A percentile compares a stretch with the other conserved stretches of the same genome.
Evolutionary conservation across 352 stramenopile genomes (phyloP).

Genomic region (Globisporangium emineosum): DNA sequence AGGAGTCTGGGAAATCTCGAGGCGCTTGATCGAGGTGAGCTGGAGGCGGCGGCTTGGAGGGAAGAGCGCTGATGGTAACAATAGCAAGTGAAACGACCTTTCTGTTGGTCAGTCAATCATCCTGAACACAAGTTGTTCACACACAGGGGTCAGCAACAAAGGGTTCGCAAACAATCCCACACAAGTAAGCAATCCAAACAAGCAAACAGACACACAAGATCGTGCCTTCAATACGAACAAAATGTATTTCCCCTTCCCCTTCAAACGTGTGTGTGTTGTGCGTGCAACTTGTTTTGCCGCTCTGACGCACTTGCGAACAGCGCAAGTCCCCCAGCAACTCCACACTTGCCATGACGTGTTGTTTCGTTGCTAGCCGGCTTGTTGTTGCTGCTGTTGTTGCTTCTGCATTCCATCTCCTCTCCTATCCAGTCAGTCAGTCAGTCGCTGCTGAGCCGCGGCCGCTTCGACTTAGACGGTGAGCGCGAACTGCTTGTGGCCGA

Average conservation of each 20-base stretch:
- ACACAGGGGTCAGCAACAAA: no score
- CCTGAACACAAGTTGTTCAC: no score
- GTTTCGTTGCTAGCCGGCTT: neutral
- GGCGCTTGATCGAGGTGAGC: no score
- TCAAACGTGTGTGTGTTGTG: neutral
- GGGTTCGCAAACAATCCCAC: no score
- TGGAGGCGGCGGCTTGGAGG: no score
- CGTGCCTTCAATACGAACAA: neutral
- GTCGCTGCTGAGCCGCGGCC: neutral
- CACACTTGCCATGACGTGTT: no score
- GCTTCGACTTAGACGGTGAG: constrained; percentile 57
- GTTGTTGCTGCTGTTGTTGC: neutral
- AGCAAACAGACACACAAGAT: neutral
- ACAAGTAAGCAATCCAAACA: neutral
- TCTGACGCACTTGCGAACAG: no score
- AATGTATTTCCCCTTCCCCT: neutral
- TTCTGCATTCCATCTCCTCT: neutral
- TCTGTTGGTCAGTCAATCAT: no score
- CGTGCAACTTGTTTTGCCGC: neutral
- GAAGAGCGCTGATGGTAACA: neutral
- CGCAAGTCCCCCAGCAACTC: no score
- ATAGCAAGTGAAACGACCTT: neutral
- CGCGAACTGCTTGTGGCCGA: constrained; percentile 45
- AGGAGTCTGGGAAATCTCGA: no score
- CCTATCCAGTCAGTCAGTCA: neutral